These are phyloP conservation scores for Angophora floribunda DNA, from an alignment of 345 rosid genomes.

Conservation along the genomic window DNA sequence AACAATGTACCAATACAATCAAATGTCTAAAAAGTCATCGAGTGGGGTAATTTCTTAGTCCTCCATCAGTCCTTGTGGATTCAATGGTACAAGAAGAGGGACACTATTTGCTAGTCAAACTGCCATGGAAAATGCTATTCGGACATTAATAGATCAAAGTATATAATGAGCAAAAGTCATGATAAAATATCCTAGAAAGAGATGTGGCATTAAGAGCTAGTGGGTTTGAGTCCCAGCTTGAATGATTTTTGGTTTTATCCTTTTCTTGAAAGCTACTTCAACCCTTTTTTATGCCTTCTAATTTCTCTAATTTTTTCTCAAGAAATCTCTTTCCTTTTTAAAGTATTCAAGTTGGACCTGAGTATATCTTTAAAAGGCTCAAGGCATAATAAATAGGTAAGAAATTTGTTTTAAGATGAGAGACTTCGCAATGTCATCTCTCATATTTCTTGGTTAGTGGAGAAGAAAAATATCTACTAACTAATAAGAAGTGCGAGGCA, in stretches of 20 bases:
- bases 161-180: not conserved
- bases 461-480: too few relatives aligned
- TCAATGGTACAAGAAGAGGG: not conserved
- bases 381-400: too few relatives aligned
- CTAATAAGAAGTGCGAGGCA: too few relatives aligned
- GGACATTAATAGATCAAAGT: not conserved
- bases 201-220: not conserved
- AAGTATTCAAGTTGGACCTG: not conserved
- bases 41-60: not conserved
- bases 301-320: not conserved
- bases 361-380: too few relatives aligned
- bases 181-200: not conserved
- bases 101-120: not conserved
- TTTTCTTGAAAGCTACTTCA: not conserved
- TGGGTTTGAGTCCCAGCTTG: slow-evolving; percentile 2
- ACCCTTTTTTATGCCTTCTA: not conserved
- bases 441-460: too few relatives aligned
- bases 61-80: not conserved
- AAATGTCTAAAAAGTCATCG: not conserved
- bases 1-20: not conserved
- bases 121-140: not conserved
- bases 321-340: not conserved
- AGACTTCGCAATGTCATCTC: too few relatives aligned
- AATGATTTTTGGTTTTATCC: not conserved
- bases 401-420: too few relatives aligned